Evolutionary conservation across 2,329 filamentous ascomycete species (phyloP).

Genomic region (Chrysoporthe deuterocubensis): DNA sequence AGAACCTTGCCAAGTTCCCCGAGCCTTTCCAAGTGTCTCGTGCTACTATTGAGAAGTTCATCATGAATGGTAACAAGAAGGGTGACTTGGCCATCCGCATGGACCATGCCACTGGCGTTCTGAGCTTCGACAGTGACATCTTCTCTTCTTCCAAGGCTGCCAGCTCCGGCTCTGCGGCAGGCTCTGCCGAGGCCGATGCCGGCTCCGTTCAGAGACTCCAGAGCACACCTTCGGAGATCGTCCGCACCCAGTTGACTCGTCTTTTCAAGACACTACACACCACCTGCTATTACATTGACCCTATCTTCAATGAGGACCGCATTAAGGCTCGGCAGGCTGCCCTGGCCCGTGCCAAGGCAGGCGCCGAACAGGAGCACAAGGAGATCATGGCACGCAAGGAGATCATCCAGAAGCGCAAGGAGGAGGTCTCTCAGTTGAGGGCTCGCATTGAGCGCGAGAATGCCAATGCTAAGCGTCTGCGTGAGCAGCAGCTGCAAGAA

Average conservation of each 20-base stretch:
- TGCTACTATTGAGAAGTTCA: conserved; percentile 97
- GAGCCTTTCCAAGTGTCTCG: conserved; percentile 93
- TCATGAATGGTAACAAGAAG: conserved; percentile 99
- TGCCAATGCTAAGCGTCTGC: conserved; percentile 82
- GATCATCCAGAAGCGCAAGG: conserved; percentile 95
- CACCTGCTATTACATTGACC: conserved; percentile 95
- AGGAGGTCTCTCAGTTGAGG: conserved; percentile 86
- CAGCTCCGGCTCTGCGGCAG: conserved; percentile 80
- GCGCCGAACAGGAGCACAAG: conserved; percentile 88
- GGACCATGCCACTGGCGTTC: conserved; percentile 90
- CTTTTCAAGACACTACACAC: conserved; percentile 89
- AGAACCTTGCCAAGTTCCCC: conserved; percentile 92
- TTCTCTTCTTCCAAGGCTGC: conserved; percentile 96
- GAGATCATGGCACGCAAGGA: conserved; percentile 86
- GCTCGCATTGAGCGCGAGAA: conserved; percentile 92
- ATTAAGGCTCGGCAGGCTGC: conserved; percentile 79
- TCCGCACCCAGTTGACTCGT: conserved; percentile 90
- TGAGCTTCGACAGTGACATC: conserved; percentile 97
- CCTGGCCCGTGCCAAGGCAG: conserved; percentile 79
- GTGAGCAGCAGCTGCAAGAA: conserved; percentile 85
- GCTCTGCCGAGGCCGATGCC: conserved; percentile 84
- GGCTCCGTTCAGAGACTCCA: conserved; percentile 92
- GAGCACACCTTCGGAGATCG: conserved; percentile 97
- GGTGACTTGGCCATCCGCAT: conserved; percentile 95
- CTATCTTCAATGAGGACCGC: conserved; percentile 81